phyloP scores from a whole-genome alignment of 163 green algal genomes.

The Coccomyxa subellipsoidea region DNA sequence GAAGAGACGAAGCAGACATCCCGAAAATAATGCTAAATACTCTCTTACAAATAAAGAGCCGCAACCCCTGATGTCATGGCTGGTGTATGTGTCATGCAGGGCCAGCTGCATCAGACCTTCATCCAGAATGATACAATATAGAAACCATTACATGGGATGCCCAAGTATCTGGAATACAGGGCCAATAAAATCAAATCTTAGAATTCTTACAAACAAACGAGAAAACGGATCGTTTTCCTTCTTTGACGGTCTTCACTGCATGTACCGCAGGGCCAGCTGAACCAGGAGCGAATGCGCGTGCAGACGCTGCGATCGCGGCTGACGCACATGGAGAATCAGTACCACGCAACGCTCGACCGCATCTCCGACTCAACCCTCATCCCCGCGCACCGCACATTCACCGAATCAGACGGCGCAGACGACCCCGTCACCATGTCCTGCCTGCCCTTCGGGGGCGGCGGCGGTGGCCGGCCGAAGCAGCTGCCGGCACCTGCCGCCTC shows the following conservation, averaged over 20 bases:
- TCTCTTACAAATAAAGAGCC: background rate
- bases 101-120: background rate
- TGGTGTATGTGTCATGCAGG: background rate
- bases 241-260: no score
- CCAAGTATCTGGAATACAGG: no score
- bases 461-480: background rate
- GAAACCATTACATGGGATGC: no score
- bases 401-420: background rate
- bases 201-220: no score
- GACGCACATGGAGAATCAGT: conserved; percentile 1
- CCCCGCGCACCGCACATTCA: background rate
- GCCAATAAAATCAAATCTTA: no score
- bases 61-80: background rate
- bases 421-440: background rate
- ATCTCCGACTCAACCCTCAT: background rate
- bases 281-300: background rate
- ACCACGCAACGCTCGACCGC: background rate
- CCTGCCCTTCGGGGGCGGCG: background rate
- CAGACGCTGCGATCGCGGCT: background rate
- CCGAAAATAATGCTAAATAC: background rate
- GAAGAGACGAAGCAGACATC: background rate
- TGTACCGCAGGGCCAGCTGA: background rate
- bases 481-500: background rate
- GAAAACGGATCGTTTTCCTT: no score
- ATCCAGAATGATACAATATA: no score